These are phyloP conservation scores for Carex arenaria DNA, from an alignment of 202 grass and related monocot species.

Conservation along the genomic window DNA sequence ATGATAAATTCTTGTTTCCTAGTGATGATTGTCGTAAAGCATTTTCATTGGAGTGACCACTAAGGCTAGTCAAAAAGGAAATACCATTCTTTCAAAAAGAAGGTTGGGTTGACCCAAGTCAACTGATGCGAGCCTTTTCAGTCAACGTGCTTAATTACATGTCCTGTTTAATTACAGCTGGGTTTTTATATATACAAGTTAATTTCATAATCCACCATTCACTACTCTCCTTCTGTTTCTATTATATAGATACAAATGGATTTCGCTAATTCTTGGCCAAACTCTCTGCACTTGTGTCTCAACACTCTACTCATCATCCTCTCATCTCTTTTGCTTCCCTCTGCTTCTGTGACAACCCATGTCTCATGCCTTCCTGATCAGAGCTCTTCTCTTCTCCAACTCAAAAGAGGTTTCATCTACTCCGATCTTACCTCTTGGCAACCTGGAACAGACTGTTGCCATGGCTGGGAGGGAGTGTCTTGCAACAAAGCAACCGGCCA, in stretches of 20 bases:
- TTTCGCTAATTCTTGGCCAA: not conserved
- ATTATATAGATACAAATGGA: not conserved
- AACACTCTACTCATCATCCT: not conserved
- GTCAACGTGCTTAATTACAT: no score
- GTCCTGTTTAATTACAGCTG: no score
- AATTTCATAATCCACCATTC: no score
- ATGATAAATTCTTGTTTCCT: no score
- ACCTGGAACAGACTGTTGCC: conserved; percentile 36
- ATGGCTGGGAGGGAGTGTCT: conserved; percentile 31
- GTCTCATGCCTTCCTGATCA: conserved; percentile 27
- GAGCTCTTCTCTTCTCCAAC: conserved; percentile 31
- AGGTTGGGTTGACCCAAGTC: no score
- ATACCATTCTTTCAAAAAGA: no score
- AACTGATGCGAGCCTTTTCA: no score
- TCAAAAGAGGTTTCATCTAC: conserved; percentile 30
- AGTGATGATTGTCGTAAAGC: no score
- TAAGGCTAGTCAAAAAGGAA: no score
- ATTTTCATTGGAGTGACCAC: no score
- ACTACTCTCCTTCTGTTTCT: no score
- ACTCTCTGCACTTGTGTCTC: not conserved
- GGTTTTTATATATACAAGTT: no score
- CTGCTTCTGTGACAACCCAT: not conserved
- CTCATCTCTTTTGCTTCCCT: not conserved
- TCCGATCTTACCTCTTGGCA: conserved; percentile 37
- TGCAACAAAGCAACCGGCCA: conserved; percentile 10